Percentiles rank a stretch among this genome's conserved stretches.
phyloP scores from a whole-genome alignment of 306 rosid species.

The Clitoria ternatea region DNA sequence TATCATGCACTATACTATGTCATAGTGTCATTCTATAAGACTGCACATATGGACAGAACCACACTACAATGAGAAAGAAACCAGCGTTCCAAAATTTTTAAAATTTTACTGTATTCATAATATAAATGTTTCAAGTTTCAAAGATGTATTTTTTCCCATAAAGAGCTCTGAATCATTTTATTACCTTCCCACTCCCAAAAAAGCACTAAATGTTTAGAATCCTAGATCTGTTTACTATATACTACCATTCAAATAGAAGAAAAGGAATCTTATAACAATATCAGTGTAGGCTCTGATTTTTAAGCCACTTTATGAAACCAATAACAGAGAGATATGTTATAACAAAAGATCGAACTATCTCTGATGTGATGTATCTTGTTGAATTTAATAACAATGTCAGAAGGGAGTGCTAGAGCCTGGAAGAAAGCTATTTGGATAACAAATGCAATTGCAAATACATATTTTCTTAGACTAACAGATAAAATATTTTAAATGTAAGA shows the following conservation, averaged over 20 bases:
- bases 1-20: not conserved
- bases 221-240: not conserved
- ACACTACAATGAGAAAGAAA: not conserved
- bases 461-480: not conserved
- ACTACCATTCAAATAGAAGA: not conserved
- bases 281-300: not conserved
- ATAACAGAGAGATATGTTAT: not conserved
- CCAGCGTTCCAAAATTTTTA: not conserved
- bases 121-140: not conserved
- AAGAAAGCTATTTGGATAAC: constrained; percentile 1
- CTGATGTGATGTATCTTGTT: not conserved
- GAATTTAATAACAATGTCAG: constrained; percentile 8
- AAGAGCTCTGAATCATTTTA: not conserved
- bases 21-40: not conserved
- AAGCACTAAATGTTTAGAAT: not conserved
- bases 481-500: not conserved
- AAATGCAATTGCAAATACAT: not conserved
- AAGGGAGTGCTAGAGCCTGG: not conserved
- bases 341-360: constrained; percentile 9
- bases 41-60: not conserved
- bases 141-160: not conserved
- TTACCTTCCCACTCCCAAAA: not conserved
- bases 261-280: not conserved
- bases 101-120: constrained; percentile 1
- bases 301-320: constrained; percentile 12